Conservation (phyloP, 148 eudicot species). For the Linanthus parryae region DNA sequence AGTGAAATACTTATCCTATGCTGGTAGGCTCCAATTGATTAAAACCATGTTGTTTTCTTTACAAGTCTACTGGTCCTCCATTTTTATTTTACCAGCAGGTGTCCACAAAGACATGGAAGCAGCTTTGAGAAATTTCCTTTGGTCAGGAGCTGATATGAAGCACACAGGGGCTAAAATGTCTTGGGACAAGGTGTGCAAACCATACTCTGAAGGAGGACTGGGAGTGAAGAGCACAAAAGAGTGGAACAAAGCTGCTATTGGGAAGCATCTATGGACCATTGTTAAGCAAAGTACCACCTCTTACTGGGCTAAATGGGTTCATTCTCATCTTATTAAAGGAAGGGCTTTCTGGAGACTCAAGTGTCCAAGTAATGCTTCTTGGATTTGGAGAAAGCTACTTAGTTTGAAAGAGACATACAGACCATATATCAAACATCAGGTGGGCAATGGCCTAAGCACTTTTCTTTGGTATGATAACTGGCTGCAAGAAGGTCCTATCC, state of each 20-base stretch:
- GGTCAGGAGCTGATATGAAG: background rate
- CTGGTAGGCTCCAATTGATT: background rate
- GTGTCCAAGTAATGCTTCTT: no score
- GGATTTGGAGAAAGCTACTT: no score
- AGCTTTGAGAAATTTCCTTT: background rate
- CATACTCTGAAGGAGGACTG: background rate
- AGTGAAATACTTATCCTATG: background rate
- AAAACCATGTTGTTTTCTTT: conserved; percentile 25
- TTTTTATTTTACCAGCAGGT: background rate
- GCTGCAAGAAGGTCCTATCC: no score
- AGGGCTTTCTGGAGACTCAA: no score
- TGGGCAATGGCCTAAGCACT: no score
- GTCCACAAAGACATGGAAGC: background rate
- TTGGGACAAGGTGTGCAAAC: background rate
- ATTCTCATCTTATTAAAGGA: no score
- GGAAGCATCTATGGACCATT: no score
- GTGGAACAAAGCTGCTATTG: background rate
- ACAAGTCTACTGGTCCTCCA: conserved; percentile 17
- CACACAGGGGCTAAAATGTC: background rate
- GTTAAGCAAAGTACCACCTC: no score
- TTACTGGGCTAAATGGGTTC: no score
- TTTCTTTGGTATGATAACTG: no score
- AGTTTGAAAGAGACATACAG: no score
- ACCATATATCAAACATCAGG: no score
- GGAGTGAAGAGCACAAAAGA: background rate